Evolutionary conservation across 2,329 filamentous ascomycete species (phyloP).

Genomic region (Thielaviopsis cerberus): DNA sequence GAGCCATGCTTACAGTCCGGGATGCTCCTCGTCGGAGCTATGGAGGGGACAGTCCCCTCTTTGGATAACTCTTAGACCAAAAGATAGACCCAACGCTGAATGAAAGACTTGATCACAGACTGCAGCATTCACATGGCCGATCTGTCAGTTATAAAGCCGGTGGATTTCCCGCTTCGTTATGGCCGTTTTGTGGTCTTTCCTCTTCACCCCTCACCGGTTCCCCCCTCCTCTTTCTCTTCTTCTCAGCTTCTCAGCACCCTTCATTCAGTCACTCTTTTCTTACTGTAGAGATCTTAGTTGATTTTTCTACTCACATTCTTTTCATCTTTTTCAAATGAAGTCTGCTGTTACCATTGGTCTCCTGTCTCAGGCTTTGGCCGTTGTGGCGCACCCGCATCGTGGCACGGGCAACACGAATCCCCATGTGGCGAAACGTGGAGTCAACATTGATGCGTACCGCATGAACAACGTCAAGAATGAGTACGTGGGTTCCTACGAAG

Average conservation of each 20-base stretch:
- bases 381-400: conserved; percentile 18
- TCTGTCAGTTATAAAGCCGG: no score
- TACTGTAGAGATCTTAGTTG: not conserved
- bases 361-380: conserved; percentile 18
- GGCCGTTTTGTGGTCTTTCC: not conserved
- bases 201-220: conserved; percentile 8
- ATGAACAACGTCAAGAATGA: no score
- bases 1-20: no score
- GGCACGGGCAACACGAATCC: conserved; percentile 14
- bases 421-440: conserved; percentile 15
- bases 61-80: no score
- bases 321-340: conserved; percentile 16
- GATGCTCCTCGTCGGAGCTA: no score
- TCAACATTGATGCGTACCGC: conserved; percentile 20
- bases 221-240: not conserved
- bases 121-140: no score
- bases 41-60: no score
- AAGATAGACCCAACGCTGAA: no score
- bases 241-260: conserved; percentile 1
- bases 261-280: conserved; percentile 1
- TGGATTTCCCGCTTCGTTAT: no score
- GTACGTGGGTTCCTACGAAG: no score
- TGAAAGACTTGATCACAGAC: no score
- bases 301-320: not conserved
- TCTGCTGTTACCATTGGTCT: conserved; percentile 20